phyloP scores from a whole-genome alignment of 2,329 filamentous ascomycete genomes.

The Periconia digitata region DNA sequence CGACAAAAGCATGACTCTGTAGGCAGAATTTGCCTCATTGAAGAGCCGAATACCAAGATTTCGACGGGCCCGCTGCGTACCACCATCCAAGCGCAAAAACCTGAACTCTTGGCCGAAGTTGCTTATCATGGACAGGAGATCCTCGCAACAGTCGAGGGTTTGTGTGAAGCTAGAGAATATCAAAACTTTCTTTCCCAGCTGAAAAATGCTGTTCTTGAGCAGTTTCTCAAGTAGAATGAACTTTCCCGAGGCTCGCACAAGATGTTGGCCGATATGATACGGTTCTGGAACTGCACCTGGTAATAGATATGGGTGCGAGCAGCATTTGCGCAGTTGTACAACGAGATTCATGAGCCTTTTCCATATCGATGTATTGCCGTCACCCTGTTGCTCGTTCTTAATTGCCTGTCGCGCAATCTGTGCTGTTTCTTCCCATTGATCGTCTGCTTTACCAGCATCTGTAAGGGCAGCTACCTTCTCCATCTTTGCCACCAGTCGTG shows the following conservation, averaged over 20 bases:
- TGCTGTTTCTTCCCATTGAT: slow-evolving; percentile 70
- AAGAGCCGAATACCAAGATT: slow-evolving; percentile 58
- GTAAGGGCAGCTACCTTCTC: slow-evolving; percentile 27
- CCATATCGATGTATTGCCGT: slow-evolving; percentile 42
- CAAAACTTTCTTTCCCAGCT: slow-evolving; percentile 56
- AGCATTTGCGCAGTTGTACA: slow-evolving; percentile 59
- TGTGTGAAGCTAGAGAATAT: slow-evolving; percentile 60
- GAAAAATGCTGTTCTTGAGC: slow-evolving; percentile 51
- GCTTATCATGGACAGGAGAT: slow-evolving; percentile 51
- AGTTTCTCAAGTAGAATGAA: slow-evolving; percentile 59
- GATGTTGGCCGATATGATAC: slow-evolving; percentile 50
- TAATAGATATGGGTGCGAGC: slow-evolving; percentile 58
- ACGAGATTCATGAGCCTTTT: slow-evolving; percentile 57
- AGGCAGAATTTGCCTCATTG: slow-evolving; percentile 48
- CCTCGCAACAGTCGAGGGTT: slow-evolving; percentile 56
- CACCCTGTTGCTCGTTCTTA: slow-evolving; percentile 38
- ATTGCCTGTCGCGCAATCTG: slow-evolving; percentile 94
- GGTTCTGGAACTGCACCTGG: slow-evolving; percentile 49
- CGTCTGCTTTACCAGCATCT: slow-evolving; percentile 1
- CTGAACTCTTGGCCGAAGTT: slow-evolving; percentile 45
- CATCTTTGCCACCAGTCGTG: slow-evolving; percentile 35
- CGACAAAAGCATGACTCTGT: slow-evolving; percentile 58
- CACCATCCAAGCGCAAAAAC: slow-evolving; percentile 55
- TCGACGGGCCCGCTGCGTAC: slow-evolving; percentile 50
- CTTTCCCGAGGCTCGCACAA: slow-evolving; percentile 57